Base-by-base conservation (phyloP, 352 stramenopile species). In the Phytophthora chlamydospora region DNA sequence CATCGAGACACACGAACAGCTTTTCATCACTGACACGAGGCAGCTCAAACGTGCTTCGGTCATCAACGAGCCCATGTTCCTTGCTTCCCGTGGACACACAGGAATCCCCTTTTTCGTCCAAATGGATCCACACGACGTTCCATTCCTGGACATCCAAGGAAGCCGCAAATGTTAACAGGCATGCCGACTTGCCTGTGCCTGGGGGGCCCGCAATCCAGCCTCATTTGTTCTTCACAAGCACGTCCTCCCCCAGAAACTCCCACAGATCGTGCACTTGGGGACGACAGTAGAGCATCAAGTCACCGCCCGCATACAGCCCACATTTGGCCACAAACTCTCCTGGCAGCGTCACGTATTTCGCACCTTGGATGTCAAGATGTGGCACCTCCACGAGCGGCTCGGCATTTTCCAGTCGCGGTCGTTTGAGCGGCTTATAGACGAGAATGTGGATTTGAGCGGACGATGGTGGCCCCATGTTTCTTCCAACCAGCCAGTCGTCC, bases 111-210 rank as follows among this genome's bases (percentile, higher is more conserved):
- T n/a, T n/a, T n/a, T n/a, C n/a, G n/a, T n/a, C n/a, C n/a, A n/a
- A 24, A 6, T 45, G 64, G 0, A 72, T 50, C 63, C 63, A 72
- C 21, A 64, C 51, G 32, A 67, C 46, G 31, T 68, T 51, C 63
- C 63, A 72, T 46, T 72, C 32, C 21, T 55, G 6, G 10, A 1
- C 57, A 68, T 68, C 46, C 44, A 72, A 57, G 17, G 42, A 54
- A 44, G 50, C 51, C 19, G 17, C 40, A 58, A 60, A 71, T 31
- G 43, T 38, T 14, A 67, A 47, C 46, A 40, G 57, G 6, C 36
- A 34, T 10, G 32, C 43, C 27, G 50, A 67, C 63, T 72, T 72
- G 9, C 63, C 57, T 24, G 33, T 72, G 14, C 63, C 57, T 45
- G 49, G 38, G 6, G 56, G 56, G 8, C 62, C 62, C 36, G 59